Percentiles rank a stretch among this genome's conserved stretches.
These are phyloP conservation scores for Arthrinium puccinioides DNA, from an alignment of 2,329 filamentous ascomycete species.

Conservation along the genomic window DNA sequence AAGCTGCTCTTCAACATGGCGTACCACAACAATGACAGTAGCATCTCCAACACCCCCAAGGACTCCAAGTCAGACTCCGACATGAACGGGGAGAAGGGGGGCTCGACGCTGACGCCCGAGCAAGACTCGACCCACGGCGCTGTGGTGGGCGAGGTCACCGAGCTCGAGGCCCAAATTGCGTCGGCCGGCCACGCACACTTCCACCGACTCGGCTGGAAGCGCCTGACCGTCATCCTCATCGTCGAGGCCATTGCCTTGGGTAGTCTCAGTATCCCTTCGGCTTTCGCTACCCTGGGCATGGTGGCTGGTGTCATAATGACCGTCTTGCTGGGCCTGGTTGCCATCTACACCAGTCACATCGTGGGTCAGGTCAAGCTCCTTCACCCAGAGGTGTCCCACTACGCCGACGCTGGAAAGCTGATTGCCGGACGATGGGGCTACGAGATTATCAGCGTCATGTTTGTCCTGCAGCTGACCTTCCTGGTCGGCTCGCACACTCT, in stretches of 20 bases:
- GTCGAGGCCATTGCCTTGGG: constrained; percentile 51
- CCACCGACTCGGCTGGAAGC: constrained; percentile 48
- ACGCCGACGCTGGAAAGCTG: constrained; percentile 50
- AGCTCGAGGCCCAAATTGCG: constrained; percentile 39
- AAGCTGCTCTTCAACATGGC: not conserved
- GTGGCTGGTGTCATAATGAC: constrained; percentile 36
- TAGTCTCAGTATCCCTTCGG: constrained; percentile 40
- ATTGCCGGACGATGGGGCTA: constrained; percentile 45
- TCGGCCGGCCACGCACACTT: constrained; percentile 40
- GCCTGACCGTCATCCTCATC: constrained; percentile 46
- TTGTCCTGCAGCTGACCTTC: constrained; percentile 53
- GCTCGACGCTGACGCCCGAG: not conserved
- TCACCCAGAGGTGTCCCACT: constrained; percentile 22
- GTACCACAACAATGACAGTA: not conserved
- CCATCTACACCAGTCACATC: constrained; percentile 40
- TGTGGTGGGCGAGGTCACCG: constrained; percentile 24
- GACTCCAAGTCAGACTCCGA: constrained; percentile 2
- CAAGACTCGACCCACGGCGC: constrained; percentile 9
- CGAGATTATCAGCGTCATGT: constrained; percentile 45
- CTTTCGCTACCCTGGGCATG: constrained; percentile 48
- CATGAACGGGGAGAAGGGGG: constrained; percentile 2
- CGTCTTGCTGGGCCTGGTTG: constrained; percentile 34
- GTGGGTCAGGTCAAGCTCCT: constrained; percentile 34
- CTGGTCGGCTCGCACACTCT: constrained; percentile 57
- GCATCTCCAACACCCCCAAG: constrained; percentile 1